Base-by-base conservation (phyloP, 495 filamentous ascomycete species). In the Amphirosellinia nigrospora region DNA sequence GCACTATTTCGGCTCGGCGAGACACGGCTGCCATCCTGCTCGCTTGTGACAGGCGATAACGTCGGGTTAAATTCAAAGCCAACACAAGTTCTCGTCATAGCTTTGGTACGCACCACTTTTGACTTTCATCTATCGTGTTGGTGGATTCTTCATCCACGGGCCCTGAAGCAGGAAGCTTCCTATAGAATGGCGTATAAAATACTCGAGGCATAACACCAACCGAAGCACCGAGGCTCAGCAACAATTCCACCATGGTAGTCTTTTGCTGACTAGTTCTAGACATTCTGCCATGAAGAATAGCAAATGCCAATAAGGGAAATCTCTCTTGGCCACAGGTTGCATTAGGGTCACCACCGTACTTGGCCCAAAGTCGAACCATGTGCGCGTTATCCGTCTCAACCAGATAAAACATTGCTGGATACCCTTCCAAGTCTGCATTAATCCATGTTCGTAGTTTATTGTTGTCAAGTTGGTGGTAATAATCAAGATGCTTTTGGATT, bases 261-360 rank as follows among this genome's bases (percentile, higher is more conserved):
- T 16, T 36, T 19, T 38, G 16, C 10, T 26, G 55, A 23, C 8
- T 28, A 2, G 55, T 34, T 15, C 55, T 19, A 2, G 28, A 0
- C 0, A 1, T 55, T 4, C 11, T 19, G 1, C 55, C 19, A 11
- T 26, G 55, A 38, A 59, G 32, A 59, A 59, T 38, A 1, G 32
- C 32, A 6, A 59, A 59, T 11, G 55, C 55, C 2, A 59, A n/a
- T 3, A 38, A 11, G 32, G 55, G 55, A 11, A 59, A 36, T 2
- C 55, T 4, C 4, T 38, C 32, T 10, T 13, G 5, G 10, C 55
- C 55, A 38, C 19, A 38, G 23, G 55, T 59, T 8, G 32, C 55
- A 32, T 59, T 59, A 5, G 32, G 55, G 11, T 59, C 55, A 21
- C 55, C 55, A 13, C 55, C 55, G 23, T 59, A 59, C 32, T 59